phyloP scores from a whole-genome alignment of 1,284 basidiomycete species.

The Lignosus rhinocerotis region DNA sequence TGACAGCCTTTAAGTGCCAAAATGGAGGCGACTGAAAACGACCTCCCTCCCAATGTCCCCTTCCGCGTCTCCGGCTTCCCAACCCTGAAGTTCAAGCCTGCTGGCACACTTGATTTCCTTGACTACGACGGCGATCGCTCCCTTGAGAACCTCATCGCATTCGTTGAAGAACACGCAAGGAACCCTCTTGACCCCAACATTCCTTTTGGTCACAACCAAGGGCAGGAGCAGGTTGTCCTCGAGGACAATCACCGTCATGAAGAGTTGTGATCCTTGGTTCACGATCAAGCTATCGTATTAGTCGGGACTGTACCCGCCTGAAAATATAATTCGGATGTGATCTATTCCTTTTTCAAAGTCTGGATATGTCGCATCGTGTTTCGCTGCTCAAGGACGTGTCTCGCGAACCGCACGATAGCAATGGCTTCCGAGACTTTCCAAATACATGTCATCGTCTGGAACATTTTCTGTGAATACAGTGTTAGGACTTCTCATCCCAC shows the following conservation, averaged over 20 bases:
- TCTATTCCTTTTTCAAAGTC: not conserved
- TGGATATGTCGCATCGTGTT: not conserved
- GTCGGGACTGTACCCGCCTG: slow-evolving; percentile 9
- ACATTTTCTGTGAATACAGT: slow-evolving; percentile 19
- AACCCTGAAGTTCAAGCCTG: slow-evolving; percentile 95
- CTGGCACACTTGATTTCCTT: slow-evolving; percentile 83
- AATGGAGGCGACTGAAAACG: slow-evolving; percentile 97
- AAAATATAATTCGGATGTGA: slow-evolving; percentile 7
- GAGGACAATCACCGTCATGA: slow-evolving; percentile 31
- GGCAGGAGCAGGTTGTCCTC: slow-evolving; percentile 24
- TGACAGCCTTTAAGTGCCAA: slow-evolving; percentile 70
- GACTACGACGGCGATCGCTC: slow-evolving; percentile 94
- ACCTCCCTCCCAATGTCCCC: slow-evolving; percentile 83
- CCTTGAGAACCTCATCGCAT: slow-evolving; percentile 82
- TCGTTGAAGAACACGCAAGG: slow-evolving; percentile 80
- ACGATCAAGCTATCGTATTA: slow-evolving; percentile 14
- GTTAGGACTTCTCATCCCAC: slow-evolving; percentile 22
- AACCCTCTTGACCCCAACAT: slow-evolving; percentile 57
- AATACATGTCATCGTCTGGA: slow-evolving; percentile 12
- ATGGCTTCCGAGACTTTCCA: too few relatives aligned
- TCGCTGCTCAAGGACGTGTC: too few relatives aligned
- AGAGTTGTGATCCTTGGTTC: slow-evolving; percentile 30
- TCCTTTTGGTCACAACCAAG: slow-evolving; percentile 27
- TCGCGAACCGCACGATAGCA: too few relatives aligned
- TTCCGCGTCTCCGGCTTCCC: slow-evolving; percentile 93